Conservation (phyloP, 768 basidiomycete species). For the Hemileccinum impolitum region DNA sequence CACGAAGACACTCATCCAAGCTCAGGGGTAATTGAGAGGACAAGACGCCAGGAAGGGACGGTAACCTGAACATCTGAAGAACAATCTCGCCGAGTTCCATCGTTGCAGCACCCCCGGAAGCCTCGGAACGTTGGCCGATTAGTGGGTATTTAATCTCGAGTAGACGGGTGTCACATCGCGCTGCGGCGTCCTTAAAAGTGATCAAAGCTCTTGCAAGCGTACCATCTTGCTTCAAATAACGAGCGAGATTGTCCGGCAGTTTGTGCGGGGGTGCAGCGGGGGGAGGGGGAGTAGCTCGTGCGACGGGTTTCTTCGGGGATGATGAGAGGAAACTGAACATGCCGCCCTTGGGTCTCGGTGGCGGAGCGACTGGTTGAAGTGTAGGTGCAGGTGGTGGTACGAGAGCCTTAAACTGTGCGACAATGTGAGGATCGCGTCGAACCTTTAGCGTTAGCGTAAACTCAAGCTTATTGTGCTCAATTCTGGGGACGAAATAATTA, state of each 20-base stretch:
- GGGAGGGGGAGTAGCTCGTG: slow-evolving; percentile 37
- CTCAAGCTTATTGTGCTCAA: slow-evolving; percentile 92
- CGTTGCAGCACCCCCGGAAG: slow-evolving; percentile 49
- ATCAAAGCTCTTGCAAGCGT: slow-evolving; percentile 86
- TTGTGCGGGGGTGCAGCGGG: slow-evolving; percentile 37
- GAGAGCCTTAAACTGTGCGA: slow-evolving; percentile 69
- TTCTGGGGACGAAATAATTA: slow-evolving; percentile 41
- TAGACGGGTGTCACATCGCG: slow-evolving; percentile 78
- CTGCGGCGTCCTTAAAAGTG: slow-evolving; percentile 82
- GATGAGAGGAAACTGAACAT: slow-evolving; percentile 76
- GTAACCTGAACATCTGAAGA: slow-evolving; percentile 86
- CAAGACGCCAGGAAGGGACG: slow-evolving; percentile 79
- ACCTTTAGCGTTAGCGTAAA: slow-evolving; percentile 90
- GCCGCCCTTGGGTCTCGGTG: slow-evolving; percentile 55
- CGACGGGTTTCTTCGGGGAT: slow-evolving; percentile 66
- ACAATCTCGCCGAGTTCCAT: slow-evolving; percentile 85
- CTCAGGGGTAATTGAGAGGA: slow-evolving; percentile 83
- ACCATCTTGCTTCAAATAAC: slow-evolving; percentile 82
- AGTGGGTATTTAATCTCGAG: slow-evolving; percentile 82
- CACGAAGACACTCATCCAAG: slow-evolving; percentile 87
- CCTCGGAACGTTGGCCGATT: slow-evolving; percentile 68
- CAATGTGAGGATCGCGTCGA: slow-evolving; percentile 81
- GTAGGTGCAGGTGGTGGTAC: slow-evolving; percentile 45
- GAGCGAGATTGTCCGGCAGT: slow-evolving; percentile 72
- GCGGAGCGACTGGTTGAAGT: slow-evolving; percentile 41